These are phyloP conservation scores for Paramecium octaurelia DNA, from an alignment of 73 alveolate genomes.

Conservation along the genomic window DNA sequence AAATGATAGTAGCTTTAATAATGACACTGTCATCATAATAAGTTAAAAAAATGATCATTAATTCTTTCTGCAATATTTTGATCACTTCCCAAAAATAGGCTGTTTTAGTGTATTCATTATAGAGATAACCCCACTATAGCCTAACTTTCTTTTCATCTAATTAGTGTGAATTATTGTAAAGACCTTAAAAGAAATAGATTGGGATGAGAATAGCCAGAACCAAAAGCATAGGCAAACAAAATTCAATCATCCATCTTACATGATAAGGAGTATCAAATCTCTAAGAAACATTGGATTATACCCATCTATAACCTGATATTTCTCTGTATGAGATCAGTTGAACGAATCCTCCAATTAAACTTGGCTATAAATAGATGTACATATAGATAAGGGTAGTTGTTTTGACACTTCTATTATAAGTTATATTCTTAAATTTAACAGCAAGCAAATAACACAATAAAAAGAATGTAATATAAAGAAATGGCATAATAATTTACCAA, in stretches of 20 bases:
- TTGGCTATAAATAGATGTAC: background rate
- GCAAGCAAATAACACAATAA: background rate
- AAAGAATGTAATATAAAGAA: background rate
- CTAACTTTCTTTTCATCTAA: background rate
- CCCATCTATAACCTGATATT: background rate
- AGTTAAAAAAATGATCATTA: constrained; percentile 10
- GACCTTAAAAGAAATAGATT: background rate
- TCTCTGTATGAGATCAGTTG: background rate
- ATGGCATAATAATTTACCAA: constrained; percentile 10
- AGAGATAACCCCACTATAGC: background rate
- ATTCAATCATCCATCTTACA: background rate
- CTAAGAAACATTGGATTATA: background rate
- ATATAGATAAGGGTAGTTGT: background rate
- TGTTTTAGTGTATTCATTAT: background rate
- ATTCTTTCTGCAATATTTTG: background rate
- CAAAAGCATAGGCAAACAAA: background rate
- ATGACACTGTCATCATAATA: constrained; percentile 1
- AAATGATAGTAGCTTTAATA: background rate
- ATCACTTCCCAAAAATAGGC: constrained; percentile 47
- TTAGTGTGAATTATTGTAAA: background rate
- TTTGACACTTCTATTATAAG: background rate
- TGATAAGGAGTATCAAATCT: background rate
- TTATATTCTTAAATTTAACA: background rate
- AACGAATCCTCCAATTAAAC: background rate
- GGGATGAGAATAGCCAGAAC: background rate